Percentiles rank a stretch among this genome's conserved stretches.
Evolutionary conservation across 1,139 yeast species (phyloP).

Genomic region (Kodamaea plutei): DNA sequence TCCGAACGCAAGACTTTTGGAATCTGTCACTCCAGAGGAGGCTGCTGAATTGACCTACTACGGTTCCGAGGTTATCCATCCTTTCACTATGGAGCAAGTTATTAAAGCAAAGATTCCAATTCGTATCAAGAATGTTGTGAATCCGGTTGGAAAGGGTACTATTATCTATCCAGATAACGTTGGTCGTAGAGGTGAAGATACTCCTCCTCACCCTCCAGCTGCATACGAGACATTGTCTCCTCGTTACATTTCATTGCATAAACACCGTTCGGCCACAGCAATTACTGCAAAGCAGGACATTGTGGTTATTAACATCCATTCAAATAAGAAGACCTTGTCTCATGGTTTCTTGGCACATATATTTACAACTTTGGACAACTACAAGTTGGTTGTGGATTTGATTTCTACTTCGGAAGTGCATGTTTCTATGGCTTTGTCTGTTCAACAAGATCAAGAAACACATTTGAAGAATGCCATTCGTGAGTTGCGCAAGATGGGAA

Average conservation of each 20-base stretch:
- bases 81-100: conserved; percentile 98
- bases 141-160: conserved; percentile 88
- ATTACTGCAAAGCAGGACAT: conserved; percentile 93
- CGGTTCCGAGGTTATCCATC: conserved; percentile 97
- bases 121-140: conserved; percentile 91
- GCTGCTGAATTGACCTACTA: conserved; percentile 97
- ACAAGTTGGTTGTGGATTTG: conserved; percentile 85
- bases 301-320: conserved; percentile 87
- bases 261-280: conserved; percentile 86
- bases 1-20: conserved; percentile 77
- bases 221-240: conserved; percentile 54
- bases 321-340: conserved; percentile 86
- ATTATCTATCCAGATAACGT: conserved; percentile 88
- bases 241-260: conserved; percentile 43
- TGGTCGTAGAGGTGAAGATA: conserved; percentile 77
- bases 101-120: conserved; percentile 94
- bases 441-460: conserved; percentile 57
- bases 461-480: conserved; percentile 65
- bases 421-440: conserved; percentile 94
- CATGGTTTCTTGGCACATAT: conserved; percentile 94
- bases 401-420: conserved; percentile 97
- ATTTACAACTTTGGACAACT: conserved; percentile 80
- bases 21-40: conserved; percentile 94
- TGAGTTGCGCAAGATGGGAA: conserved; percentile 76
- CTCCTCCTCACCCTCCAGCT: conserved; percentile 95